Evolutionary conservation across 2,329 filamentous ascomycete genomes (phyloP), one percentile per base, ranked within the genome.

Genomic region (Aplosporella prunicola): DNA sequence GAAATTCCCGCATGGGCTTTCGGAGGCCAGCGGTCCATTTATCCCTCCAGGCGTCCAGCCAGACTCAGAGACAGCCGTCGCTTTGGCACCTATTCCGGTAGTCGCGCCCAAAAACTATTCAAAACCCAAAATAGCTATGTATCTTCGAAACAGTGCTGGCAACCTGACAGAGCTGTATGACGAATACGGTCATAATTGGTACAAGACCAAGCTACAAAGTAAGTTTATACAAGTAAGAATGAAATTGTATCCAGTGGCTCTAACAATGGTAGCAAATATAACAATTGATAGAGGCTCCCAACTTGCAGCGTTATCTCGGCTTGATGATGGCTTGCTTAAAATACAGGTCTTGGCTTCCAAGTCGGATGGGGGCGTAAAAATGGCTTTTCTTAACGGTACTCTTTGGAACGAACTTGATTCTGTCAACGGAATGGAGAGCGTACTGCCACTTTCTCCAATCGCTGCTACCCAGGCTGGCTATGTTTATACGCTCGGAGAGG

Each of bases 321-420:
- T 20, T 2, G 33, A 36, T 26, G 33, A 36, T 15, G 28, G 8
- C 25, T 14, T 23, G 8, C 17, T 4, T 10, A 36, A 36, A 17
- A 7, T 36, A 14, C 33, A 36, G 25, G 15, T 36, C 25, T 14
- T 36, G 8, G 29, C 29, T 8, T 26, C 33, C 6, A 20, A 36
- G 18, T 15, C n/a, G 1, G 33, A 2, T 9, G 33, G 33, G 13
- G 33, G 33, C 33, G 33, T 36, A 14, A 36, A 29, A 11, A 36
- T 36, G 33, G 33, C 33, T 11, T 36, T 28, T 26, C 28, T 36
- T 24, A 29, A 36, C 23, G 33, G 33, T 9, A 11, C 9, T 20
- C 9, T 11, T 7, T 36, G 33, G 33, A 4, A 4, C 4, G 11
- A 5, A 9, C 8, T 5, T 5, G 26, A 36, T 15, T 29, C 25